phyloP scores from a whole-genome alignment of 352 stramenopile genomes.

The Globisporangium spinosum region DNA sequence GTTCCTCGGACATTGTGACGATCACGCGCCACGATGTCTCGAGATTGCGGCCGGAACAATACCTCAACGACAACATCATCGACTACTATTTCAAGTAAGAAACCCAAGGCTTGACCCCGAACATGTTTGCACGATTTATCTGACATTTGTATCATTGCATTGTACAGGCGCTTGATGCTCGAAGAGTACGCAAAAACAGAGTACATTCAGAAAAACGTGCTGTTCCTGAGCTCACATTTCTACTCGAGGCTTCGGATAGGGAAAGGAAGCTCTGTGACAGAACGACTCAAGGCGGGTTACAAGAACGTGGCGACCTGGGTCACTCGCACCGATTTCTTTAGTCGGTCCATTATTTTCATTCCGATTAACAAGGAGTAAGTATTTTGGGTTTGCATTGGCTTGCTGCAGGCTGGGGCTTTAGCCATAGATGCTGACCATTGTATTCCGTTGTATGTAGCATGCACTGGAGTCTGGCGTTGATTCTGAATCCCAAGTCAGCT shows the following conservation, averaged over 20 bases:
- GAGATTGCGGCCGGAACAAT: slow-evolving; percentile 62
- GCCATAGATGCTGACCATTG: neutral
- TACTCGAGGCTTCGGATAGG: slow-evolving; percentile 58
- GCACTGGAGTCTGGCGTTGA: slow-evolving; percentile 82
- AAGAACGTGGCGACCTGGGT: slow-evolving; percentile 80
- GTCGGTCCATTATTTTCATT: slow-evolving; percentile 76
- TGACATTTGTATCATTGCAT: neutral
- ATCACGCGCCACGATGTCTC: slow-evolving; percentile 61
- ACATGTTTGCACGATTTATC: neutral
- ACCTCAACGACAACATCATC: slow-evolving; percentile 92
- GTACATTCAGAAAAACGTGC: slow-evolving; percentile 59
- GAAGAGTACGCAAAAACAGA: slow-evolving; percentile 38
- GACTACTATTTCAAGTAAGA: slow-evolving; percentile 90
- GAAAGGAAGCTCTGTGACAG: slow-evolving; percentile 26
- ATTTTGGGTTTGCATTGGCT: neutral
- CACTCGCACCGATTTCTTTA: slow-evolving; percentile 60
- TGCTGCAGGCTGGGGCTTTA: neutral
- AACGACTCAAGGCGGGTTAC: slow-evolving; percentile 58
- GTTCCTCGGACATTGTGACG: slow-evolving; percentile 68
- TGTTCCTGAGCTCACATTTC: slow-evolving; percentile 81
- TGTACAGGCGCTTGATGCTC: slow-evolving; percentile 50
- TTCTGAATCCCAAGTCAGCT: slow-evolving; percentile 61
- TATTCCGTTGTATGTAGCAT: slow-evolving; percentile 36
- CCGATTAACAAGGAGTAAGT: slow-evolving; percentile 85
- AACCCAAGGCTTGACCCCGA: neutral